Evolutionary conservation across 192 early-diverging fungal species (phyloP).

Genomic region (Lobosporangium transversale): DNA sequence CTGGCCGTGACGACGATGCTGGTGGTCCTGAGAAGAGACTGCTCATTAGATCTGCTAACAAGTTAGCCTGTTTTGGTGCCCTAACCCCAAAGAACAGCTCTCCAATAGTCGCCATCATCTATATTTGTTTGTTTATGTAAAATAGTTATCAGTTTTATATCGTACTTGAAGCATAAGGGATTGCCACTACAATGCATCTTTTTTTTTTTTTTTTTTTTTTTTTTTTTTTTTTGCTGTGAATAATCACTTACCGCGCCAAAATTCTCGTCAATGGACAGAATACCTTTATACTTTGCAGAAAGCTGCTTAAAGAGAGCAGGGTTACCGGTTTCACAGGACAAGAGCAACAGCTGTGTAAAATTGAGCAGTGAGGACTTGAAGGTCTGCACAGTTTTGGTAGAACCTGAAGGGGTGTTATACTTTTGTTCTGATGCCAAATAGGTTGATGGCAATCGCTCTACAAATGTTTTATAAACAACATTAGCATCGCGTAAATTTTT

Average conservation of each 20-base stretch:
- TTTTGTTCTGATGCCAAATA: slow-evolving; percentile 39
- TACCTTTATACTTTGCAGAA: slow-evolving; percentile 32
- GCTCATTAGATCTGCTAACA: slow-evolving; percentile 62
- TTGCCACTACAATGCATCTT: too few species aligned
- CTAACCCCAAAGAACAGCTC: slow-evolving; percentile 59
- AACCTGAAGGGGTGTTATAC: not conserved
- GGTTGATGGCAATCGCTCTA: slow-evolving; percentile 21
- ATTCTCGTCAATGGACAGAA: slow-evolving; percentile 48
- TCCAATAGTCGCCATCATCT: slow-evolving; percentile 61
- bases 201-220: too few species aligned
- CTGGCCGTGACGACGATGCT: slow-evolving; percentile 32
- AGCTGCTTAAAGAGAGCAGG: slow-evolving; percentile 39
- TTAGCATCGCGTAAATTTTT: slow-evolving; percentile 32
- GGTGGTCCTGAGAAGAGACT: slow-evolving; percentile 59
- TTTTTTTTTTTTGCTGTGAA: slow-evolving; percentile 42
- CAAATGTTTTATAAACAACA: slow-evolving; percentile 29
- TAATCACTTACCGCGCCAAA: slow-evolving; percentile 51
- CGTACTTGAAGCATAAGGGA: not conserved
- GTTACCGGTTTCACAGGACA: slow-evolving; percentile 45
- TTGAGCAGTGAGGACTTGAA: slow-evolving; percentile 62
- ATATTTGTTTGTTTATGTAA: not conserved
- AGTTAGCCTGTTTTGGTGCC: slow-evolving; percentile 59
- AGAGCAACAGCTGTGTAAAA: slow-evolving; percentile 52
- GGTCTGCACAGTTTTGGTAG: slow-evolving; percentile 53
- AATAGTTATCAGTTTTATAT: not conserved